phyloP scores from a whole-genome alignment of 768 basidiomycete species.

The Serendipita sp. region DNA sequence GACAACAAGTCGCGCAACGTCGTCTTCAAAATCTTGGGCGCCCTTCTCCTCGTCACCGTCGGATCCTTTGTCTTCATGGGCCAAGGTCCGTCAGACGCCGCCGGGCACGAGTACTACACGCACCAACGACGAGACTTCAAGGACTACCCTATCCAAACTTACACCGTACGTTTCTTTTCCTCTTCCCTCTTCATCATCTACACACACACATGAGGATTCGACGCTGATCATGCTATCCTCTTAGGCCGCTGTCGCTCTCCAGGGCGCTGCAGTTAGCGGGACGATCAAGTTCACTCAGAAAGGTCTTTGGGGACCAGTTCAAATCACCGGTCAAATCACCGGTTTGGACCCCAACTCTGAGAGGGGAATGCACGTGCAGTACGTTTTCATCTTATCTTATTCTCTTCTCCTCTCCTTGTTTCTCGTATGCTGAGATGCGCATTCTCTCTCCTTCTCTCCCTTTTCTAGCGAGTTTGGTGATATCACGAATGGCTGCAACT shows the following conservation, averaged over 20 bases:
- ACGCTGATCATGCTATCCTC: not conserved
- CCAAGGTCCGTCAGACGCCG: not conserved
- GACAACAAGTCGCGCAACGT: not conserved
- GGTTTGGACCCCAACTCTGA: slow-evolving; percentile 39
- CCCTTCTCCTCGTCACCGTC: not conserved
- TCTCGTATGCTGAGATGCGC: not conserved
- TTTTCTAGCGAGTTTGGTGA: slow-evolving; percentile 37
- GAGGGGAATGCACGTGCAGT: slow-evolving; percentile 76
- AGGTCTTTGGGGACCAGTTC: slow-evolving; percentile 32
- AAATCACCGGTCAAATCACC: slow-evolving; percentile 42
- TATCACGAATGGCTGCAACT: slow-evolving; percentile 43
- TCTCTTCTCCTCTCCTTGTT: not conserved
- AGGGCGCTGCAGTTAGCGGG: slow-evolving; percentile 47
- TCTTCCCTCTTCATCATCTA: not conserved
- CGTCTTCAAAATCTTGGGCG: not conserved
- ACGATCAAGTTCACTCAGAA: slow-evolving; percentile 49
- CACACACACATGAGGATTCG: not conserved
- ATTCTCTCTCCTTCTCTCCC: slow-evolving; percentile 7
- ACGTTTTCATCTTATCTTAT: slow-evolving; percentile 16
- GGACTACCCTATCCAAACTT: not conserved
- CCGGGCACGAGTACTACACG: not conserved
- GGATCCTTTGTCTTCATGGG: not conserved
- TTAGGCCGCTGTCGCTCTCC: slow-evolving; percentile 44
- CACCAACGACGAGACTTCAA: not conserved
- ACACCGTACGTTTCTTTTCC: not conserved